Conservation (phyloP, 2,329 filamentous ascomycete genomes). For the Cladosporium sp. region DNA sequence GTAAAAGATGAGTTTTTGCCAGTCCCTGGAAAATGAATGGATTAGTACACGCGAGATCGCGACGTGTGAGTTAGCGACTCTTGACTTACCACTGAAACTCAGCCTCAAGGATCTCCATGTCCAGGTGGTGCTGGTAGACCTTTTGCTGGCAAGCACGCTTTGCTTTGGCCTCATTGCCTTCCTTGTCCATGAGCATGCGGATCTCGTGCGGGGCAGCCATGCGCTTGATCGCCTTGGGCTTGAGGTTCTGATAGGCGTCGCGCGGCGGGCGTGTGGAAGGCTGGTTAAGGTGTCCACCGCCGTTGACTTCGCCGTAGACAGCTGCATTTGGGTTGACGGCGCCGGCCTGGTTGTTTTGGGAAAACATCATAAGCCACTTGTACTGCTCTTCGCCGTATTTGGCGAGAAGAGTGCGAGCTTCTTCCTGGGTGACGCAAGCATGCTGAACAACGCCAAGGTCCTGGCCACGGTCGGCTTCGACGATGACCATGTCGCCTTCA, state of each 20-base stretch:
- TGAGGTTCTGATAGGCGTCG: slow-evolving; percentile 61
- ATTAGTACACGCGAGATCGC: not conserved
- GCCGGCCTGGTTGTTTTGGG: slow-evolving; percentile 37
- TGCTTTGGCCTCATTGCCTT: slow-evolving; percentile 95
- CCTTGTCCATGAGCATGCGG: slow-evolving; percentile 84
- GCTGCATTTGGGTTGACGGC: slow-evolving; percentile 37
- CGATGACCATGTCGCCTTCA: slow-evolving; percentile 90
- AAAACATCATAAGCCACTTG: slow-evolving; percentile 99
- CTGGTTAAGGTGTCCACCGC: slow-evolving; percentile 14
- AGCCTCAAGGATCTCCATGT: slow-evolving; percentile 98
- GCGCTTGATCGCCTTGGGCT: slow-evolving; percentile 95
- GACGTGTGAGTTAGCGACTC: not conserved
- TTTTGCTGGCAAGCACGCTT: slow-evolving; percentile 97
- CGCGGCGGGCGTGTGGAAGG: slow-evolving; percentile 32
- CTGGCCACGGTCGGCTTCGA: slow-evolving; percentile 93
- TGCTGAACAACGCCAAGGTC: slow-evolving; percentile 91
- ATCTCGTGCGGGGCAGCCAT: slow-evolving; percentile 91
- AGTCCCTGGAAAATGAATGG: slow-evolving; percentile 65
- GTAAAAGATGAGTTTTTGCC: slow-evolving; percentile 98
- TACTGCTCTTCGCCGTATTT: slow-evolving; percentile 94
- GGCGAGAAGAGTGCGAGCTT: slow-evolving; percentile 85
- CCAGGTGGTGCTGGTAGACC: slow-evolving; percentile 87
- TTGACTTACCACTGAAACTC: slow-evolving; percentile 94
- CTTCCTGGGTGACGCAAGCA: slow-evolving; percentile 82
- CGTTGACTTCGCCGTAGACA: slow-evolving; percentile 32